Base-by-base conservation (phyloP, 495 filamentous ascomycete genomes). In the Aspergillus conjunctus region DNA sequence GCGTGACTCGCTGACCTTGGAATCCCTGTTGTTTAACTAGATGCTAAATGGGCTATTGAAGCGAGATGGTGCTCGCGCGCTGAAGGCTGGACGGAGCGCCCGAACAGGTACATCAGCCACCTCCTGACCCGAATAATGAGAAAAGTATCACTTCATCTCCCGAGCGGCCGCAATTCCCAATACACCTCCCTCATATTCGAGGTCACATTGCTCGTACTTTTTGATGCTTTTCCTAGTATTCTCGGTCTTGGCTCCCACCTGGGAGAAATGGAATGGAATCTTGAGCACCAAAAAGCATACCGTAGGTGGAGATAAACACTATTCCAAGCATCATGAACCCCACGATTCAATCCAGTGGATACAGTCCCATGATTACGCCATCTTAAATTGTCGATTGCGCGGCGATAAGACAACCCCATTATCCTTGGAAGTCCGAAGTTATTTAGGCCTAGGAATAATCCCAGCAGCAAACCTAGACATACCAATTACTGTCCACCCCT, bases 31-130 rank as follows among this genome's bases (percentile, higher is more conserved):
- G 5, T 5, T 15, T 14, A 10, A 43, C 39, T 10, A 43, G 39
- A 17, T 26, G 5, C 26, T 26, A 26, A 26, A 26, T 26, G 26
- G 26, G 26, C 26, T 26, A 26, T 26, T 26, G 26, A 26, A 26
- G 26, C 26, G 26, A 26, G 26, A 26, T 26, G 26, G 26, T 26
- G 26, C 26, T 26, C 5, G 26, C 26, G 26, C 26, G 12, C 46
- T 15, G n/a, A 44, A 41, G 44, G 54, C 58, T 33, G 51, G 51
- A 50, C 58, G 54, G 21, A 26, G 50, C 51, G 45, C 26, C 46
- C 44, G 54, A 57, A 31, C 51, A 49, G 46, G 39, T 43, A n/a
- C 62, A 56, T 68, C 49, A 65, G 62, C 62, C 62, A 65, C 66
- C 66, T 65, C 62, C 66, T 65, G 62, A 65, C 54, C 55, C 55